Percentiles rank a stretch among this genome's conserved stretches.
Evolutionary conservation across 2,329 filamentous ascomycete species (phyloP).

Genomic region (Coniochaeta sp.): DNA sequence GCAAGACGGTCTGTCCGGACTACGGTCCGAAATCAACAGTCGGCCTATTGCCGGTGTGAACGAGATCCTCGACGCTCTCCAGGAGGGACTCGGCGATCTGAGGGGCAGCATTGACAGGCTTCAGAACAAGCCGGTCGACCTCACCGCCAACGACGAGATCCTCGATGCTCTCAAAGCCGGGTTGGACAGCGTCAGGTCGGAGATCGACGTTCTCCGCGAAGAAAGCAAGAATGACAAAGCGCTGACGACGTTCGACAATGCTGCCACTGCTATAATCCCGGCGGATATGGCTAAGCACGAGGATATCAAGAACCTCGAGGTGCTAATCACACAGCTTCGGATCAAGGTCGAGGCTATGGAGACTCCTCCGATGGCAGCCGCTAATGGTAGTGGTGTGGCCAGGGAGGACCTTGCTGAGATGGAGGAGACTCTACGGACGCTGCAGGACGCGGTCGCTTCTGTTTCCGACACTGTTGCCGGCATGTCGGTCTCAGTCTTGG

Average conservation of each 20-base stretch:
- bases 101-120: slow-evolving; percentile 70
- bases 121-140: slow-evolving; percentile 69
- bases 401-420: slow-evolving; percentile 26
- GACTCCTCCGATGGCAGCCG: slow-evolving; percentile 28
- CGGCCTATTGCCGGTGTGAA: slow-evolving; percentile 63
- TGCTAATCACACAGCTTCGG: slow-evolving; percentile 72
- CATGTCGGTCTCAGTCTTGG: slow-evolving; percentile 15
- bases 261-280: slow-evolving; percentile 40
- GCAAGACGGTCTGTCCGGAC: slow-evolving; percentile 62
- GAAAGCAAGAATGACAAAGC: slow-evolving; percentile 38
- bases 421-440: slow-evolving; percentile 44
- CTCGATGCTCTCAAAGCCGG: slow-evolving; percentile 81
- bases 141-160: slow-evolving; percentile 83
- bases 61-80: slow-evolving; percentile 82
- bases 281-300: slow-evolving; percentile 53
- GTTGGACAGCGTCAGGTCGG: slow-evolving; percentile 63
- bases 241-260: slow-evolving; percentile 35
- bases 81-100: slow-evolving; percentile 76
- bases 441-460: slow-evolving; percentile 21
- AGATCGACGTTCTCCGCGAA: slow-evolving; percentile 73
- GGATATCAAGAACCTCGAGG: slow-evolving; percentile 80
- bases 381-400: slow-evolving; percentile 15
- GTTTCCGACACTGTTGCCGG: slow-evolving; percentile 18
- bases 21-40: slow-evolving; percentile 68
- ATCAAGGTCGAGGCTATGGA: slow-evolving; percentile 79